Base-by-base conservation (phyloP, 768 basidiomycete species). In the Hypholoma fasciculare region DNA sequence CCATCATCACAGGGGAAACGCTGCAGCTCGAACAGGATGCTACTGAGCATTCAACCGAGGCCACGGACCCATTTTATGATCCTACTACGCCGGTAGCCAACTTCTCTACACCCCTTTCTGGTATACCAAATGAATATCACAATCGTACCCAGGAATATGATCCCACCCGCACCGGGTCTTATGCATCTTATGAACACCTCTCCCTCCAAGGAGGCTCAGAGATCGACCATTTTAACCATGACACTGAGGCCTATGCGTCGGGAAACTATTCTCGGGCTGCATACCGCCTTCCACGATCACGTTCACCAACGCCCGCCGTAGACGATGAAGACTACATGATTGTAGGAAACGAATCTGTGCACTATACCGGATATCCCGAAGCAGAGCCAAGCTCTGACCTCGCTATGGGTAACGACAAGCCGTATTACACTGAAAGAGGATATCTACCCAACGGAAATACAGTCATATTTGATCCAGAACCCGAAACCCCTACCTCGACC, bases 281-380 rank as follows among this genome's bases (percentile, higher is more conserved):
- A 1, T 81, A 78, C 63, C 73, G 71, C 6, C 76, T 78, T 3
- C 79, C 87, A 30, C 82, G 87, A 49, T 91, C 89, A 17, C 84
- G 89, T 20, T 92, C 90, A 2, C 88, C 90, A 0, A 91, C 90
- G 3, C 89, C 90, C 9, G 84, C 85, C 8, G 80, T 81, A 3
- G 88, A 89, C 51, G 88, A 89, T 39, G 89, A 90, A 61, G 88
- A 86, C 63, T 90, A 89, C 60, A 78, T 77, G 57, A 76, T 87
- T 17, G 79, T 82, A 5, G 82, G 77, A 8, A 75, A 85, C 60
- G 81, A 80, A 46, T 81, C 82, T 52, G 69, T 83, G 14, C 84
- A 88, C 62, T 81, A 85, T 62, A 82, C 78, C 1, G 81, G 80
- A 52, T 60, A 76, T 52, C 66, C 70, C 36, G 64, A 70, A 14